phyloP scores from a whole-genome alignment of 108 stramenopile species.

The Asterionellopsis glacialis region DNA sequence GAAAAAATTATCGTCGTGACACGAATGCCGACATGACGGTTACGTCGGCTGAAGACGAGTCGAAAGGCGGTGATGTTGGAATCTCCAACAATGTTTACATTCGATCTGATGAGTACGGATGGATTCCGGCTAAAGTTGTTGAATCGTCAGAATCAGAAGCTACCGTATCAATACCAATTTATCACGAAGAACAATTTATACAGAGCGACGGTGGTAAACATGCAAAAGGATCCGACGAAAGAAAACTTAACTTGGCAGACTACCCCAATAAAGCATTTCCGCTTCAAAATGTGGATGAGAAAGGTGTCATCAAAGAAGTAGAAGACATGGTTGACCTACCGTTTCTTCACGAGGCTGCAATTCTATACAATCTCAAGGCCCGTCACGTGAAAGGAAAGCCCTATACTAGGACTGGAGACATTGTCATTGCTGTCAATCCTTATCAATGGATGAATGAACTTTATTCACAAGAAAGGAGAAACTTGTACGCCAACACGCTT shows the following conservation, averaged over 20 bases:
- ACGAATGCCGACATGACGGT: too few relatives aligned
- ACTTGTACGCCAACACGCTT: slow-evolving; percentile 58
- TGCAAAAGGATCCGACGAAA: slow-evolving; percentile 21
- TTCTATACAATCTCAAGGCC: slow-evolving; percentile 86
- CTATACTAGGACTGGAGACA: slow-evolving; percentile 94
- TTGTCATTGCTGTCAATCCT: slow-evolving; percentile 88
- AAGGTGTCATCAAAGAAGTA: slow-evolving; percentile 30
- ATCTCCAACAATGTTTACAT: slow-evolving; percentile 39
- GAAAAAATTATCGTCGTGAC: too few relatives aligned
- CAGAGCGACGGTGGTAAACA: slow-evolving; percentile 35
- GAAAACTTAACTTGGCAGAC: background rate
- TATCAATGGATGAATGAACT: slow-evolving; percentile 80
- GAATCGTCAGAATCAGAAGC: slow-evolving; percentile 15
- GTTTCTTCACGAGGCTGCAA: slow-evolving; percentile 94
- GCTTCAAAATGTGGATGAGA: slow-evolving; percentile 67
- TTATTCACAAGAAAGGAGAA: slow-evolving; percentile 52
- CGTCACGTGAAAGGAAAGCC: slow-evolving; percentile 70
- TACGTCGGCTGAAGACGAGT: too few relatives aligned
- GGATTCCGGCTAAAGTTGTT: slow-evolving; percentile 46
- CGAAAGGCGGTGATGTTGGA: too few relatives aligned
- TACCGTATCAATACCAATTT: slow-evolving; percentile 36
- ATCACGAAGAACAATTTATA: slow-evolving; percentile 29
- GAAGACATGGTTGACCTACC: slow-evolving; percentile 89
- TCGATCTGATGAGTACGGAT: slow-evolving; percentile 31
- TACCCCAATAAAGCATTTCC: slow-evolving; percentile 57